Conservation (phyloP, 106 monocot genomes). For the Posidonia australis region DNA sequence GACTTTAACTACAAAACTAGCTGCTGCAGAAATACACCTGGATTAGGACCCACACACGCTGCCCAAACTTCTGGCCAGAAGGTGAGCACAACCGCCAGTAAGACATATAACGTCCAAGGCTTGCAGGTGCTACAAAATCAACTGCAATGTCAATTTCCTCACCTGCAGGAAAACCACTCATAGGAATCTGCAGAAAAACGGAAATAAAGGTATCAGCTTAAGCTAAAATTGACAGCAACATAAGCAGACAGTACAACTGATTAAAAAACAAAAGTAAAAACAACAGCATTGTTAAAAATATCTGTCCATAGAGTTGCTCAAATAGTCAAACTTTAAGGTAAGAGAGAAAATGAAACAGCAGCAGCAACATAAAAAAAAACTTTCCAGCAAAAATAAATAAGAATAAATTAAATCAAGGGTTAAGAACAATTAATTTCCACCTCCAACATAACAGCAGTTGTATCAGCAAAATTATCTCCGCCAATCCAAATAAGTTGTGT, state of each 20-base stretch:
- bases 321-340: too few relatives aligned
- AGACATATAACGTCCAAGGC: slow-evolving; percentile 56
- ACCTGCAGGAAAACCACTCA: slow-evolving; percentile 32
- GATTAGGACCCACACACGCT: slow-evolving; percentile 79
- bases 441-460: slow-evolving; percentile 33
- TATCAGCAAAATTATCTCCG: slow-evolving; percentile 43
- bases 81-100: slow-evolving; percentile 72
- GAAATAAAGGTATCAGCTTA: not conserved
- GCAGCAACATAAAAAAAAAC: not conserved
- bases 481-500: slow-evolving; percentile 74
- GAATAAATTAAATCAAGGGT: not conserved
- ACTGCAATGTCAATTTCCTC: slow-evolving; percentile 69
- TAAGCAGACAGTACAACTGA: too few relatives aligned
- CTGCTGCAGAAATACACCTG: slow-evolving; percentile 30
- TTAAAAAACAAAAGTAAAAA: too few relatives aligned
- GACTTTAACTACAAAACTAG: not conserved
- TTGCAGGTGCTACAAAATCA: slow-evolving; percentile 59
- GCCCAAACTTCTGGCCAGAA: slow-evolving; percentile 68
- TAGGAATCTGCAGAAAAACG: slow-evolving; percentile 45
- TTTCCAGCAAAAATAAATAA: not conserved
- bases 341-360: too few relatives aligned
- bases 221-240: too few relatives aligned
- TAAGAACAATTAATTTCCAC: slow-evolving; percentile 13
- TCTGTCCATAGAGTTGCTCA: too few relatives aligned
- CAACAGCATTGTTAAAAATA: too few relatives aligned